Conservation (phyloP, 2,329 filamentous ascomycete species). For the Colletotrichum coccodes region DNA sequence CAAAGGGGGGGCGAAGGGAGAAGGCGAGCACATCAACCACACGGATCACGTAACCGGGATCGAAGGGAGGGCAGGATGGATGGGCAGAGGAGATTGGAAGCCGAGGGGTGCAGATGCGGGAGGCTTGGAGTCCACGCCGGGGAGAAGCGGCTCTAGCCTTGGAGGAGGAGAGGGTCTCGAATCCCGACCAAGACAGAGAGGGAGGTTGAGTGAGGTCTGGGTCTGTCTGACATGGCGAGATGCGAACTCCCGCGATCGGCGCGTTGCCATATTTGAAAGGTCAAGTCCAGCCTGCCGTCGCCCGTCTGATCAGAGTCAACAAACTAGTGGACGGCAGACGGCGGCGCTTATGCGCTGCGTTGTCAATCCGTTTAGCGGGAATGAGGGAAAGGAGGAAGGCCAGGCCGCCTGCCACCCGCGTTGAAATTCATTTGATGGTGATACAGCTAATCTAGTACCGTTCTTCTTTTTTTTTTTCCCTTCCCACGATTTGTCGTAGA, state of each 20-base stretch:
- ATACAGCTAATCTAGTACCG: background rate
- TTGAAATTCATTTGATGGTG: background rate
- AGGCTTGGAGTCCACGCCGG: background rate
- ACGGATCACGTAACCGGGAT: constrained; percentile 6
- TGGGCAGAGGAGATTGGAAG: constrained; percentile 7
- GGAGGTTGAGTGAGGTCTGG: background rate
- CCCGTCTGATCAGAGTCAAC: background rate
- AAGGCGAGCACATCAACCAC: background rate
- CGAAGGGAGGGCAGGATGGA: constrained; percentile 17
- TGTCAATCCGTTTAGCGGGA: constrained; percentile 10
- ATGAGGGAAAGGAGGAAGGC: no score
- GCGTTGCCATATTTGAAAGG: background rate
- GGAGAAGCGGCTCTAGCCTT: background rate
- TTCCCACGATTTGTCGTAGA: background rate
- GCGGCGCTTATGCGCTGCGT: constrained; percentile 12
- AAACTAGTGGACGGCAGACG: background rate
- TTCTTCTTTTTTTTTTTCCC: background rate
- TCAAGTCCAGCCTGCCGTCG: background rate
- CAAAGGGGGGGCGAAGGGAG: constrained; percentile 11
- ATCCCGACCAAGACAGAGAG: background rate
- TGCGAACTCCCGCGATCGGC: background rate
- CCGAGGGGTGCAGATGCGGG: background rate
- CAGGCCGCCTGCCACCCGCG: background rate
- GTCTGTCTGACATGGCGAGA: background rate
- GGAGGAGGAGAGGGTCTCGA: background rate